Evolutionary conservation across 192 early-diverging fungal genomes (phyloP).

Genomic region (Phycomyces nitens): DNA sequence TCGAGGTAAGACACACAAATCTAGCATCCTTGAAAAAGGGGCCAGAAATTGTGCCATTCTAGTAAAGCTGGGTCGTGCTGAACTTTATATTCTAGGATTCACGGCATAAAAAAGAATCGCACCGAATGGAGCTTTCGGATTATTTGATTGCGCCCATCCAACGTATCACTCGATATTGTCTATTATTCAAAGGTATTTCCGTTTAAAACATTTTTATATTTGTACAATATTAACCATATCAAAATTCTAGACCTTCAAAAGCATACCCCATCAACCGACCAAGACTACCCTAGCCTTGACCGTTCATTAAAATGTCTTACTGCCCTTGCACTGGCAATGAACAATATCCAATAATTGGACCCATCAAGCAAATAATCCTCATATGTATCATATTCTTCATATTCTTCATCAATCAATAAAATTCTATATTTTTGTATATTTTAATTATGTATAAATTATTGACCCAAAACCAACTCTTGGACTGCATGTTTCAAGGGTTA

Average conservation of each 20-base stretch:
- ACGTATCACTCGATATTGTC: constrained; percentile 68
- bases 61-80: no score
- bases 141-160: constrained; percentile 75
- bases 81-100: constrained; percentile 28
- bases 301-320: constrained; percentile 24
- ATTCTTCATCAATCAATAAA: no score
- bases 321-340: constrained; percentile 28
- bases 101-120: constrained; percentile 35
- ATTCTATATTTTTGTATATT: no score
- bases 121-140: constrained; percentile 60
- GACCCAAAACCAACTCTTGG: no score
- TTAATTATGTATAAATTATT: no score
- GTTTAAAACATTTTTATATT: neutral
- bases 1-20: constrained; percentile 19
- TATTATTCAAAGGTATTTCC: constrained; percentile 51
- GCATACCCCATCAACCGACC: constrained; percentile 21
- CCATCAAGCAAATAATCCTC: neutral
- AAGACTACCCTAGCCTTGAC: constrained; percentile 22
- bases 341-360: constrained; percentile 20
- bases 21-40: no score
- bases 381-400: no score
- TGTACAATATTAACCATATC: no score
- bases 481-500: no score
- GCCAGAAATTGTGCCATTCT: neutral
- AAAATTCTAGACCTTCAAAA: constrained; percentile 31